Evolutionary conservation across 176 grass and related monocot genomes (phyloP).

Genomic region (Eragrostis curvula): DNA sequence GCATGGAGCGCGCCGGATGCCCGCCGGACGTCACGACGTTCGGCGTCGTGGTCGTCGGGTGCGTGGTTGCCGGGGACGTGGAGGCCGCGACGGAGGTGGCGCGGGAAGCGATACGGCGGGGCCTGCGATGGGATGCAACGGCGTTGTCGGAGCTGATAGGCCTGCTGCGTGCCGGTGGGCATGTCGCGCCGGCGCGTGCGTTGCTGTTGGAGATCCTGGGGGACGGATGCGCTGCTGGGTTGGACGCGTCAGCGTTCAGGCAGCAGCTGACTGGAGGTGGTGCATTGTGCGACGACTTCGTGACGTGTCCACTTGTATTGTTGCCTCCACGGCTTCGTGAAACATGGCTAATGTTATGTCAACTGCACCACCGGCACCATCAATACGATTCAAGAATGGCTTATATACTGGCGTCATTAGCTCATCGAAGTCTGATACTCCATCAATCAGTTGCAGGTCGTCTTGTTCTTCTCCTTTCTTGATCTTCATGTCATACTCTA

Average conservation of each 20-base stretch:
- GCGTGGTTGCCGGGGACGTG: slow-evolving; percentile 24
- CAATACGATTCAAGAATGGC: neutral
- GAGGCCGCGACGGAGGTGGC: slow-evolving; percentile 44
- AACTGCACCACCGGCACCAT: slow-evolving; percentile 11
- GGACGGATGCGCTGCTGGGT: slow-evolving; percentile 4
- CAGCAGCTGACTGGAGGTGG: neutral
- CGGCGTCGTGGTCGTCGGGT: slow-evolving; percentile 35
- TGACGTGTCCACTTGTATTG: neutral
- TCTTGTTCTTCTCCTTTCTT: neutral
- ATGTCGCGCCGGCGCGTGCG: slow-evolving; percentile 12
- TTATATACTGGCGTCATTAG: neutral
- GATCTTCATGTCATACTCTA: slow-evolving; percentile 13
- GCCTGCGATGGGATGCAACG: slow-evolving; percentile 51
- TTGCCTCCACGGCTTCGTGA: neutral
- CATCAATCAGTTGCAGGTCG: neutral
- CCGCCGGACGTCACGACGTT: slow-evolving; percentile 45
- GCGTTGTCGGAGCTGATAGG: slow-evolving; percentile 35
- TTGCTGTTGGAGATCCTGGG: slow-evolving; percentile 50
- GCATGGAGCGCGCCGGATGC: slow-evolving; percentile 64
- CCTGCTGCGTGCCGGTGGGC: slow-evolving; percentile 14
- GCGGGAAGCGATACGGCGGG: slow-evolving; percentile 39
- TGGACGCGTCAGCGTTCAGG: slow-evolving; percentile 38
- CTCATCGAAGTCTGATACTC: neutral
- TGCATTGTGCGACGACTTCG: no score
- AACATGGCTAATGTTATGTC: slow-evolving; percentile 20